Evolutionary conservation across 441 rosid species (phyloP), one percentile per base, ranked within the genome.

Genomic region (Kokia cookei): DNA sequence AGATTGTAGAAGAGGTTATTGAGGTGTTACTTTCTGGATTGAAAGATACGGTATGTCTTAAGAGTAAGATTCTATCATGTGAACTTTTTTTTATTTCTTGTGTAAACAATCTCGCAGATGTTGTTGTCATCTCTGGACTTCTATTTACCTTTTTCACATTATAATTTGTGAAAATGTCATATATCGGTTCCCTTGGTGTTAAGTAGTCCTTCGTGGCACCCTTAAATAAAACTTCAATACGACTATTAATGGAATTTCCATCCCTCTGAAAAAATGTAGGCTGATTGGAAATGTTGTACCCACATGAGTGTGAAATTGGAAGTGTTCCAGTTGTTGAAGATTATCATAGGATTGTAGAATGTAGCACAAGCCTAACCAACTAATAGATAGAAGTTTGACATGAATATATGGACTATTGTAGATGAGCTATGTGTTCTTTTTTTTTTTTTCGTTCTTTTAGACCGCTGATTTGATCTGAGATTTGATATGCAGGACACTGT

Each of bases 21-120:
- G 99, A 90, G 79, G 87, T 90, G 87, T 78, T 93, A 76, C 97
- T 96, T 71, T 80, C 91, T 81, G 97, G 97, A 75, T 80, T 96
- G 83, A 87, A 84, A 78, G 98, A 96, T 80, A 88, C 89, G 89
- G 99, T 96, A 89, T 76, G 94, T 83, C 63, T 71, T 50, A 70
- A 43, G 76, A 82, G 75, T 80, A 82, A 79, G 78, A 64, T 83
- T 72, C 69, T 71, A 65, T 76, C 75, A 40, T 63, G 66, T 43
- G 57, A 63, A 71, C 37, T 15, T 48, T 62, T 62, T 70, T 70
- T 40, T 32, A 19, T 75, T 40, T 72, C 50, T 75, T n/a, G 29
- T 65, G 55, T 66, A 64, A 54, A 32, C 51, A 43, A 26, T 51
- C 7, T 53, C 2, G 50, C 35, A 17, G 29, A 54, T 57, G 51